Conservation (phyloP, 2,329 filamentous ascomycete species). For the Neopestalotiopsis sp. region DNA sequence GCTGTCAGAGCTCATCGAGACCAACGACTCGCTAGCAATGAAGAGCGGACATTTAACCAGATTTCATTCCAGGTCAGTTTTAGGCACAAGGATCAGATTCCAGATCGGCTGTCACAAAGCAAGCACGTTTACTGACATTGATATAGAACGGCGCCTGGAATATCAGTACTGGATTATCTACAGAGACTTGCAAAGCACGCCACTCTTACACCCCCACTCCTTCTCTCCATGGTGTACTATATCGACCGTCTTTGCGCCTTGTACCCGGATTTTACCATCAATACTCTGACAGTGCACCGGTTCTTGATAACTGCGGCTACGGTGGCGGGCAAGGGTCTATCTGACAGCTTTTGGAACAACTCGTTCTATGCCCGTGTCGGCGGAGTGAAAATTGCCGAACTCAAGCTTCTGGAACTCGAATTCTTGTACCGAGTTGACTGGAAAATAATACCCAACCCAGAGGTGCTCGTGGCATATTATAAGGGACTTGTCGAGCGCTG, state of each 20-base stretch:
- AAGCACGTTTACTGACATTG: constrained; percentile 19
- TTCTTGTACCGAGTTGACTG: constrained; percentile 92
- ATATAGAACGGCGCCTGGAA: constrained; percentile 74
- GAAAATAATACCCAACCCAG: constrained; percentile 95
- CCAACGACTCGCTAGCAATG: constrained; percentile 88
- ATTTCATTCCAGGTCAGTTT: constrained; percentile 84
- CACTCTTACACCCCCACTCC: constrained; percentile 86
- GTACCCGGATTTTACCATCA: constrained; percentile 95
- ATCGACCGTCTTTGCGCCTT: constrained; percentile 93
- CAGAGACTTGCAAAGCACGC: constrained; percentile 92
- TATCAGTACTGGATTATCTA: constrained; percentile 93
- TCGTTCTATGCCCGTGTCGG: constrained; percentile 94
- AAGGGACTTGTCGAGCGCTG: constrained; percentile 77
- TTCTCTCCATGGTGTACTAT: constrained; percentile 99
- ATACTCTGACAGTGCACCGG: constrained; percentile 93
- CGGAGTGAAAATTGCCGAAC: constrained; percentile 85
- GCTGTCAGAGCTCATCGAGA: constrained; percentile 91
- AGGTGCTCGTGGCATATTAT: constrained; percentile 93
- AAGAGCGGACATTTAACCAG: constrained; percentile 86
- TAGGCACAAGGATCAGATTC: not conserved
- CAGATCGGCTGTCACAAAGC: not conserved
- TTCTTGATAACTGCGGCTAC: constrained; percentile 96
- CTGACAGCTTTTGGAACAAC: constrained; percentile 98
- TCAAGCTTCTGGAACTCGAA: constrained; percentile 91
- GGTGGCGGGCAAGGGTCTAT: constrained; percentile 93